Base-by-base conservation (phyloP, 1,284 basidiomycete species). In the Sporisorium scitamineum region DNA sequence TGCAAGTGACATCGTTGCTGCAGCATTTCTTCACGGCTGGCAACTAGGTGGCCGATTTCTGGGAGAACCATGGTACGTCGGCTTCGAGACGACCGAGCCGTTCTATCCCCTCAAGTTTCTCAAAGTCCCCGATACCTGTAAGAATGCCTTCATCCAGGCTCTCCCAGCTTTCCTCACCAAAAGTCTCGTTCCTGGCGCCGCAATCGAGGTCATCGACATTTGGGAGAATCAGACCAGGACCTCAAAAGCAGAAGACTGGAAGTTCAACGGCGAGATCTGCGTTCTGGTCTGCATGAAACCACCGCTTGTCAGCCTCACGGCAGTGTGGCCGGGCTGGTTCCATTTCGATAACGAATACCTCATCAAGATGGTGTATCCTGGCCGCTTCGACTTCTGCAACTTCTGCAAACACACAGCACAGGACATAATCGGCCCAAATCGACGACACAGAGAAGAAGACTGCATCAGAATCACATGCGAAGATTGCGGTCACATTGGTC, bases 321-420 rank as follows among this genome's bases (percentile, higher is more conserved):
- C 5, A 32, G 26, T n/a, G 1, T 62, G 61, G 61, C 53, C 61
- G 0, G 61, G 61, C 1, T 62, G 45, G 53, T 31, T 41, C 10
- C 61, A 62, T 13, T 62, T 54, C 26, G 32, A 62, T 5, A 20
- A 51, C 6, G 54, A 62, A 20, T 31, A 51, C 20, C 24, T 55
- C 10, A 62, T 62, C 34, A 16, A 26, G 27, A 1, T 55, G 11
- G 26, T 34, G 8, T 62, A 51, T 18, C 44, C 53, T 0, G 47
- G 61, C 0, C 45, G 53, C 20, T 62, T 31, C 29, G 9, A 41
- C 1, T 62, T 42, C 16, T 62, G 61, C 47, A 18, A 22, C 9
- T 32, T 39, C 5, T 62, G 61, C 39, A 32, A 39, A n/a, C 61
- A 62, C 37, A 48, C 52, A 14, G 41, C 58, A 26, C 60, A 61